phyloP scores from a whole-genome alignment of 345 rosid species.

The Rhizophora apiculata region DNA sequence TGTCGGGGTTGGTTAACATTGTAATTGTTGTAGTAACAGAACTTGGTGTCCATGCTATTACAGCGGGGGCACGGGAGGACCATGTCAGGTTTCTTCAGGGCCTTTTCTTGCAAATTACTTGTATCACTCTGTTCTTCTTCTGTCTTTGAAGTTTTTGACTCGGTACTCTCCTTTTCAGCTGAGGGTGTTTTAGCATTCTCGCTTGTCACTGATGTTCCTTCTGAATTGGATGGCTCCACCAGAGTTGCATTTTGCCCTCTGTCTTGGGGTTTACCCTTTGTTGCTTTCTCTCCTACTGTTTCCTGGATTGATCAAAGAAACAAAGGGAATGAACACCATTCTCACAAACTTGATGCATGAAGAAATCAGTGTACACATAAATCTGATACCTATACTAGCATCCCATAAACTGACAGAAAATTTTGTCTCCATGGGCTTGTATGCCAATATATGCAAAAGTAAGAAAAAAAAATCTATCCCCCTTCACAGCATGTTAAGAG shows the following conservation, averaged over 20 bases:
- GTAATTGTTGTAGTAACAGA: conserved; percentile 36
- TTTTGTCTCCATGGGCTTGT: no score
- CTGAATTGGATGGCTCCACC: conserved; percentile 39
- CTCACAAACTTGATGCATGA: background rate
- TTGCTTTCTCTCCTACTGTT: conserved; percentile 27
- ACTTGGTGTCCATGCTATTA: conserved; percentile 38
- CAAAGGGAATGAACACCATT: background rate
- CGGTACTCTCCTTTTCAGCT: conserved; percentile 30
- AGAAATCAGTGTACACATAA: background rate
- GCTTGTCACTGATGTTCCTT: conserved; percentile 33
- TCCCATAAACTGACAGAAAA: no score
- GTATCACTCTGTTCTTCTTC: conserved; percentile 26
- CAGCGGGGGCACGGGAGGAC: conserved; percentile 36
- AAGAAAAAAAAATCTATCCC: no score
- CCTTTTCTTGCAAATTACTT: conserved; percentile 26
- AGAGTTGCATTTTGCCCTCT: conserved; percentile 14
- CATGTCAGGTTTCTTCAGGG: conserved; percentile 32
- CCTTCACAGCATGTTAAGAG: no score
- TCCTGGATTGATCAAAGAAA: conserved; percentile 37
- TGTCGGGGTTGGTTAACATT: conserved; percentile 37
- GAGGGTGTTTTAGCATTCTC: conserved; percentile 31
- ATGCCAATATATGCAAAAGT: no score
- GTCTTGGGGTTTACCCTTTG: conserved; percentile 29
- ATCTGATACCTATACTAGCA: no score
- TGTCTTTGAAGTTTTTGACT: conserved; percentile 30